Base-by-base conservation (phyloP, 2,329 filamentous ascomycete genomes). In the Coccinonectria pachysandricola region DNA sequence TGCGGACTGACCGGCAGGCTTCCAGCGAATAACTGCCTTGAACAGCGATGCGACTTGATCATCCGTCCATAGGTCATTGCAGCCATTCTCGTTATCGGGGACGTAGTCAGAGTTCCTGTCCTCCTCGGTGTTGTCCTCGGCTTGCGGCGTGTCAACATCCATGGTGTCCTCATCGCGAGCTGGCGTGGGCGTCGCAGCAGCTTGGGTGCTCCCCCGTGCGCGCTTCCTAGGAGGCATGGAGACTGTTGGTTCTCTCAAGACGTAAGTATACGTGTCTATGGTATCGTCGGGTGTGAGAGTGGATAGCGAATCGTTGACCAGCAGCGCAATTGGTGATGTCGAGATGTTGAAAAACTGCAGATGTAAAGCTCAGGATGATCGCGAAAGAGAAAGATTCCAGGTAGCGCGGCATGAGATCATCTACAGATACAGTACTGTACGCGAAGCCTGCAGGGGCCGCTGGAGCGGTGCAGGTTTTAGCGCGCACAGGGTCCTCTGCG, bases 21-120 rank as follows among this genome's bases (percentile, higher is more conserved):
- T 98, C 80, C 83, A 94, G 49, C 78, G 72, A 39, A 96, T 87
- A 40, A 96, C 79, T 27, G 78, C 85, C 52, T 95, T 95, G 60
- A 94, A 85, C 1, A 98, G 67, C 20, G 85, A 87, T 1, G 84
- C 86, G 40, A 93, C 80, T 55, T 98, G 91, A 48, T 95, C 88
- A 46, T 94, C 87, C 4, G 86, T 95, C 91, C 91, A 98, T 14
- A 78, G 72, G 39, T 88, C 83, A 30, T 74, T 71, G 24, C 34
- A 43, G 8, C 42, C 38, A 5, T 43, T 40, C 8, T 32, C 32
- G 4, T 35, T 37, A 8, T 39, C 31, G n/a, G n/a, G n/a, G n/a
- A n/a, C n/a, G n/a, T n/a, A n/a, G 15, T 46, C 49, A 21, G 30
- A 23, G 6, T 46, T 34, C 10, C 31, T 30, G 3, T 32, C 19